Conservation (phyloP, 768 basidiomycete species). For the Xanthoconium purpureum region DNA sequence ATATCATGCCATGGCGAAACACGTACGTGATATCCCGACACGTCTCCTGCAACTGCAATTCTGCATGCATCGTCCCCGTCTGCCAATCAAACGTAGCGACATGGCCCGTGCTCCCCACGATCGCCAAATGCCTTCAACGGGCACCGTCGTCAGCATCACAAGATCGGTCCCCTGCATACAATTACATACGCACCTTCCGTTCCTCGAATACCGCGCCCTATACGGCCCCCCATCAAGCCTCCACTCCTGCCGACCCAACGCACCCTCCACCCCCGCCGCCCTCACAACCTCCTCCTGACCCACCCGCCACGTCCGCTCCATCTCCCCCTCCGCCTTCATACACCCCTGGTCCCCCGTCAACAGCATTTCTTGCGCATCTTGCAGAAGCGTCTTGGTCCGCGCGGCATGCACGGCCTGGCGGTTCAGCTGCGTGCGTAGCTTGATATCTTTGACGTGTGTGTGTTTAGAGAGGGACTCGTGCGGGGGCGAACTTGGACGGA, state of each 20-base stretch:
- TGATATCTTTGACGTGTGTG: slow-evolving; percentile 68
- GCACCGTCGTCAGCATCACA: background rate
- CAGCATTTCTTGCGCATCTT: slow-evolving; percentile 76
- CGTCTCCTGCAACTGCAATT: slow-evolving; percentile 86
- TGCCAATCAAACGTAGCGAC: slow-evolving; percentile 94
- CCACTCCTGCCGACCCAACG: slow-evolving; percentile 71
- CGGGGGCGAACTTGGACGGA: slow-evolving; percentile 48
- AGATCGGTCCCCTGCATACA: no score
- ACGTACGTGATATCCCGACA: slow-evolving; percentile 89
- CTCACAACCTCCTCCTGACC: slow-evolving; percentile 73
- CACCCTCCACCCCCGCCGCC: slow-evolving; percentile 70
- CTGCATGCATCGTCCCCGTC: slow-evolving; percentile 78
- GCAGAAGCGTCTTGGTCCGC: slow-evolving; percentile 54
- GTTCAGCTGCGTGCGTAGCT: slow-evolving; percentile 66
- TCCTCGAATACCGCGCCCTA: slow-evolving; percentile 78
- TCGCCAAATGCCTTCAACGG: slow-evolving; percentile 68
- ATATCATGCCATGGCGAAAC: no score
- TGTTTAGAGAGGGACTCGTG: slow-evolving; percentile 49
- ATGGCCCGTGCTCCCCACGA: slow-evolving; percentile 81
- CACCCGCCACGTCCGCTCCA: slow-evolving; percentile 90
- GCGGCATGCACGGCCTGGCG: slow-evolving; percentile 61
- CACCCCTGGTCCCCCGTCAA: slow-evolving; percentile 65
- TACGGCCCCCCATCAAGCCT: slow-evolving; percentile 86
- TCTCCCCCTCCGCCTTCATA: slow-evolving; percentile 70
- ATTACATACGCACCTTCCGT: slow-evolving; percentile 67